Evolutionary conservation across 2,329 filamentous ascomycete genomes (phyloP), one percentile per base, ranked within the genome.

Genomic region (Boeremia exigua): DNA sequence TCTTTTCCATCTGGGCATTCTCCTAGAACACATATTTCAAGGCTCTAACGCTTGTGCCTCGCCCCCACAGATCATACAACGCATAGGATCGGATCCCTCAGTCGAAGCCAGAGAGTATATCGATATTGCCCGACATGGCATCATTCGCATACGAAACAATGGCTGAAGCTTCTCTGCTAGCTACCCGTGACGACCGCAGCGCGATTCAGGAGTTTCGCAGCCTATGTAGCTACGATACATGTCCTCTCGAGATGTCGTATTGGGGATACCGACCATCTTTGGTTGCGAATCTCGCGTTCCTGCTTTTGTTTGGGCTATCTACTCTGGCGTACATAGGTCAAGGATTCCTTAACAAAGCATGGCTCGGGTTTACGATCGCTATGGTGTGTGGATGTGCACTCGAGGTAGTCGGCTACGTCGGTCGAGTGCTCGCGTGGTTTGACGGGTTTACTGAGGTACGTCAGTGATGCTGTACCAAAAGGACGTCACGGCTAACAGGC

Each of bases 401-500:
- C 43, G 86, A 88, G 63, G 79, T 88, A 10, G 66, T 88, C 30
- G 88, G 88, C 15, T 90, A 90, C 59, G 72, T 76, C 1, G 88
- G 86, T 2, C 80, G 88, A 10, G 77, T 88, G 47, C 68, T 86
- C 64, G 75, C 87, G 55, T 80, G 82, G 59, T 58, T 80, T 39
- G 83, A 89, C 63, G 84, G 86, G 0, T 89, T 86, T 66, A 77
- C 39, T 17, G 71, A 77, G 61, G 73, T 73, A 62, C n/a, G 60
- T 56, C 10, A 1, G 12, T 32, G 23, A 25, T 7, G 4, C 10
- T 12, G 37, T 12, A 1, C 17, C 27, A 34, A 17, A 12, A 28
- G n/a, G 12, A 17, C n/a, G 17, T 23, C 14, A 28, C 6, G 17
- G 17, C 62, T 63, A 17, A 65, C 48, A 34, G 17, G 6, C 11